A percentile compares a stretch with the other conserved stretches of the same genome.
phyloP scores from a whole-genome alignment of 2,329 filamentous ascomycete genomes.

The Endoconidiophora laricicola region DNA sequence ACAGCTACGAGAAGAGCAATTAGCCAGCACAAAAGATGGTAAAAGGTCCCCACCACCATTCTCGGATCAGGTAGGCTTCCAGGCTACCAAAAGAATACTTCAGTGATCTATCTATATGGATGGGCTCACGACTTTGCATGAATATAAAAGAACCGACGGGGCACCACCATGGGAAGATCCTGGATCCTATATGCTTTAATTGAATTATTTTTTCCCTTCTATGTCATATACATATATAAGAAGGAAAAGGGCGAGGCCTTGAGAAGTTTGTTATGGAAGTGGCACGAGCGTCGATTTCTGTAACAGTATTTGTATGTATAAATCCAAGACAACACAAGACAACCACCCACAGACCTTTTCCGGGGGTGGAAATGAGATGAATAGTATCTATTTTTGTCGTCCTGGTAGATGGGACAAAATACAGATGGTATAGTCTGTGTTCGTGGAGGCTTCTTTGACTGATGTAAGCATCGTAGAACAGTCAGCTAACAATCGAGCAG shows the following conservation, averaged over 20 bases:
- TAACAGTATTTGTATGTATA: neutral
- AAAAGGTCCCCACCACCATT: neutral
- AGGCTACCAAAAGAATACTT: neutral
- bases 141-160: neutral
- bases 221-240: too few relatives aligned
- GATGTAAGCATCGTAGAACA: neutral
- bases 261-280: neutral
- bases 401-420: neutral
- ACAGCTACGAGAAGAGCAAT: neutral
- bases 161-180: too few relatives aligned
- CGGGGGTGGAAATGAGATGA: slow-evolving; percentile 5
- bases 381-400: slow-evolving; percentile 1
- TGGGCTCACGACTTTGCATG: neutral
- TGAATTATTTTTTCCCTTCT: too few relatives aligned
- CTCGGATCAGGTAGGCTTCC: neutral
- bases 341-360: neutral
- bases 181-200: too few relatives aligned
- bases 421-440: neutral
- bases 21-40: too few relatives aligned
- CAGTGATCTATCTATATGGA: neutral
- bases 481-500: neutral
- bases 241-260: too few relatives aligned
- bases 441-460: too few relatives aligned
- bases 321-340: too few relatives aligned
- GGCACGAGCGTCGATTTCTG: slow-evolving; percentile 2